phyloP scores from a whole-genome alignment of 441 rosid species.

The Raphanus hybrid region DNA sequence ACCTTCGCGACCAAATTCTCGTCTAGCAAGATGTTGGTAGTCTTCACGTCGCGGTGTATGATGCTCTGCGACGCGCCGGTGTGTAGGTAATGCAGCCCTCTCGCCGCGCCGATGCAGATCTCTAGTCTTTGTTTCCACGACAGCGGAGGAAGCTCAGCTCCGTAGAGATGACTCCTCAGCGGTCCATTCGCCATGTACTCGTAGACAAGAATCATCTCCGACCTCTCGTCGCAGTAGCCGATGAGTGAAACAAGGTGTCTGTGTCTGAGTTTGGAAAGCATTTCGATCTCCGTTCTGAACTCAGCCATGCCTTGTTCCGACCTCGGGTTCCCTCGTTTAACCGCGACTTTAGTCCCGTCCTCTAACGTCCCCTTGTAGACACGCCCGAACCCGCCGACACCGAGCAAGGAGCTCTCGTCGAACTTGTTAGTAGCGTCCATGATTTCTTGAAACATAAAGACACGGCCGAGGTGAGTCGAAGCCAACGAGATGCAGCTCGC shows the following conservation, averaged over 20 bases:
- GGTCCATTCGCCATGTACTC: conserved; percentile 99
- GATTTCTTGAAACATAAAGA: conserved; percentile 88
- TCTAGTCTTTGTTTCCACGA: conserved; percentile 96
- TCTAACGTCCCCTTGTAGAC: conserved; percentile 93
- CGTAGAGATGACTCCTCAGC: conserved; percentile 90
- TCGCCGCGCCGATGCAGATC: conserved; percentile 95
- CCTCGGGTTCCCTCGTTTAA: conserved; percentile 95
- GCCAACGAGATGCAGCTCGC: conserved; percentile 83
- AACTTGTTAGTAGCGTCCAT: conserved; percentile 91
- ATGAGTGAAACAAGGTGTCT: conserved; percentile 97
- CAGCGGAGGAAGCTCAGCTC: conserved; percentile 79
- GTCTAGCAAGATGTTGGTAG: conserved; percentile 92
- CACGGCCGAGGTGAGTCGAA: conserved; percentile 78
- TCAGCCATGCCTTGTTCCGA: conserved; percentile 99
- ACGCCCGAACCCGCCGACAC: conserved; percentile 97
- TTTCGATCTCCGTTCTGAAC: conserved; percentile 96
- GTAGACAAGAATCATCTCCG: conserved; percentile 93
- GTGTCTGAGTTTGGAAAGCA: conserved; percentile 96
- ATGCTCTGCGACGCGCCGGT: conserved; percentile 95
- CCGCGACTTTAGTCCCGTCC: conserved; percentile 86
- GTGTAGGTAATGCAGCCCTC: conserved; percentile 95
- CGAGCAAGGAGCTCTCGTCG: conserved; percentile 83
- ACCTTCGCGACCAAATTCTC: conserved; percentile 95
- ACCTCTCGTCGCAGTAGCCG: conserved; percentile 93
- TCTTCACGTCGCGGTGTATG: conserved; percentile 97